Evolutionary conservation across 192 early-diverging fungal species (phyloP).

Genomic region (Fimicolochytrium jonesii): DNA sequence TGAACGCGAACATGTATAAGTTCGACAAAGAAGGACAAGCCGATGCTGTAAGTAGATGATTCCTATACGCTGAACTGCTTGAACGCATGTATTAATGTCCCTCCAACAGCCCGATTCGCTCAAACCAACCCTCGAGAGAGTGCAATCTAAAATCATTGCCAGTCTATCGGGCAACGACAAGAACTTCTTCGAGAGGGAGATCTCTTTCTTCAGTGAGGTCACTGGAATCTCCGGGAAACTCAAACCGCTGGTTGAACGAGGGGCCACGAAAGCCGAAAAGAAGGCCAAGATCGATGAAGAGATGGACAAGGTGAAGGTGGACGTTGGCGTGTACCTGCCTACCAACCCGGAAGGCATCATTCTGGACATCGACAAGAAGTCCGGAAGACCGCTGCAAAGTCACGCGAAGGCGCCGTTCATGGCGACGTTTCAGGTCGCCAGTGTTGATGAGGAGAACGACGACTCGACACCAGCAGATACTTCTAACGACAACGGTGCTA

Average conservation of each 20-base stretch:
- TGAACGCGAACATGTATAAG: constrained; percentile 96
- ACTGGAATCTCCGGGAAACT: constrained; percentile 97
- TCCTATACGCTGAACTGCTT: too few relatives aligned
- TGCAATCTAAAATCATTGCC: constrained; percentile 75
- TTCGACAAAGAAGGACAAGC: constrained; percentile 54
- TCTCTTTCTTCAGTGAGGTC: constrained; percentile 90
- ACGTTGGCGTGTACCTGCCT: constrained; percentile 95
- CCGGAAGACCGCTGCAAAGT: constrained; percentile 90
- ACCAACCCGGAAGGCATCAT: constrained; percentile 95
- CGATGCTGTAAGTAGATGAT: constrained; percentile 30
- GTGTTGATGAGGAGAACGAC: constrained; percentile 38
- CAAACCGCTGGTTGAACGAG: constrained; percentile 78
- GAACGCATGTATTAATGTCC: too few relatives aligned
- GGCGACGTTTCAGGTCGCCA: constrained; percentile 87
- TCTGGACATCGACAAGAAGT: constrained; percentile 90
- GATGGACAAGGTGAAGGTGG: constrained; percentile 88
- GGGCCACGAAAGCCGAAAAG: constrained; percentile 87
- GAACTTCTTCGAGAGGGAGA: constrained; percentile 93
- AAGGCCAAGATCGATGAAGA: constrained; percentile 99
- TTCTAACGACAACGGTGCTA: too few relatives aligned
- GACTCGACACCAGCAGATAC: not conserved
- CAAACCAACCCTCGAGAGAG: constrained; percentile 83
- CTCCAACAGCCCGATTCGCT: constrained; percentile 67
- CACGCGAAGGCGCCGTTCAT: constrained; percentile 99
- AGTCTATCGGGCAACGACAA: constrained; percentile 84